Base-by-base conservation (phyloP, 169 alveolate genomes). In the Theileria sp. region DNA sequence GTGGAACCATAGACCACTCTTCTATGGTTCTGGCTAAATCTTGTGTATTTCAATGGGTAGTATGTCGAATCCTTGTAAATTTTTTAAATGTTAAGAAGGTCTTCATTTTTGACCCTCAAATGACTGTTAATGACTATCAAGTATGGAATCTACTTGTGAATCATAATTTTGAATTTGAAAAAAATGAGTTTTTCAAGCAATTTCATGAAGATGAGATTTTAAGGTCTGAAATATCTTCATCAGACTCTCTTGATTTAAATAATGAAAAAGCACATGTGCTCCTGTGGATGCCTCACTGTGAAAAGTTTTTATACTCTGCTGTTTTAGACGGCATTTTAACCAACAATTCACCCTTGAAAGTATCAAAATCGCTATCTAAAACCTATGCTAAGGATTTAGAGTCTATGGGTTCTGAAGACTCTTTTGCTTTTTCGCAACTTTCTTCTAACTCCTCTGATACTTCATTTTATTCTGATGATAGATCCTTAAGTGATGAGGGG, bases 241-340 rank as follows among this genome's bases (percentile, higher is more conserved):
- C 36, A 51, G 26, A 15, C 81, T 56, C 25, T 30, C 15, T 15
- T 70, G 54, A 28, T 30, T 15, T 72, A 1, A 44, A 19, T 25
- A 12, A 30, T 51, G 66, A 38, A 17, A 58, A 10, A n/a, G 50
- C 81, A 13, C 79, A 58, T 32, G 19, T 71, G 26, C 50, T 85
- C 60, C 87, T 85, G 32, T 78, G 79, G 79, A 85, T 85, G 91
- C 91, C 91, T 1, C 91, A 85, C 71, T 85, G 91, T 50, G 91
- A 85, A 21, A 81, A 68, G 75, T 69, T 56, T 23, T 74, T 85
- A n/a, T 85, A 85, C 68, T 71, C 44, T 15, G 60, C 74, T 0
- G 85, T 85, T 34, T 49, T 85, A 23, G 49, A 51, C 15, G 87
- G 77, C 36, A 30, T 85, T 5, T 58, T 61, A 19, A 60, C 65